phyloP scores from a whole-genome alignment of 495 filamentous ascomycete species.

The Massariosphaeria phaeospora region DNA sequence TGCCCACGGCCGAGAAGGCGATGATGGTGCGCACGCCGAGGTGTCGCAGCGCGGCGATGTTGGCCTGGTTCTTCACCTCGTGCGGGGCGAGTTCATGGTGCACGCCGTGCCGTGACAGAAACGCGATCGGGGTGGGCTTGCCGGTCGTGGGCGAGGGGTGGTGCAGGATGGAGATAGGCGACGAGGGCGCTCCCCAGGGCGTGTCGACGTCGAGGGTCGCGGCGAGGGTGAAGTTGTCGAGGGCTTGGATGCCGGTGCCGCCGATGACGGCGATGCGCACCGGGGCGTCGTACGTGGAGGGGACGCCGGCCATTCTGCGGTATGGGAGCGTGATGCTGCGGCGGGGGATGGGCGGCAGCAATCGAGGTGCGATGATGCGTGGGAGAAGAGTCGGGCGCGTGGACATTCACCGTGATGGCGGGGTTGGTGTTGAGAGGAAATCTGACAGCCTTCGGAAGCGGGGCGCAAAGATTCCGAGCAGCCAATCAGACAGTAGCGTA shows the following conservation, averaged over 20 bases:
- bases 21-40: slow-evolving; percentile 86
- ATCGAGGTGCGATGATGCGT: not conserved
- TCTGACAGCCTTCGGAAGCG: too few species aligned
- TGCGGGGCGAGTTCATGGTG: slow-evolving; percentile 89
- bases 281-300: slow-evolving; percentile 42
- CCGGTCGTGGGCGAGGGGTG: slow-evolving; percentile 60
- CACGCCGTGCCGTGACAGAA: slow-evolving; percentile 84
- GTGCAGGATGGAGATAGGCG: slow-evolving; percentile 83
- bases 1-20: slow-evolving; percentile 93
- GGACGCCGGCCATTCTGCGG: slow-evolving; percentile 30
- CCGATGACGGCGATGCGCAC: slow-evolving; percentile 94
- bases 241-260: slow-evolving; percentile 77
- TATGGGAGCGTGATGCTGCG: slow-evolving; percentile 6
- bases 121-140: slow-evolving; percentile 69
- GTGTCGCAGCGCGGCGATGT: slow-evolving; percentile 87
- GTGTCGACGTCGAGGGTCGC: slow-evolving; percentile 67
- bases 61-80: slow-evolving; percentile 85
- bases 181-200: slow-evolving; percentile 90
- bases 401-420: not conserved
- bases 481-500: too few species aligned
- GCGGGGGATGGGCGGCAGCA: not conserved
- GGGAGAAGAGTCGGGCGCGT: not conserved
- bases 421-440: not conserved
- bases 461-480: too few species aligned
- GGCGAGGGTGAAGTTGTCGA: slow-evolving; percentile 72